phyloP scores from a whole-genome alignment of 106 monocot species.

The Cymbidium sinense region DNA sequence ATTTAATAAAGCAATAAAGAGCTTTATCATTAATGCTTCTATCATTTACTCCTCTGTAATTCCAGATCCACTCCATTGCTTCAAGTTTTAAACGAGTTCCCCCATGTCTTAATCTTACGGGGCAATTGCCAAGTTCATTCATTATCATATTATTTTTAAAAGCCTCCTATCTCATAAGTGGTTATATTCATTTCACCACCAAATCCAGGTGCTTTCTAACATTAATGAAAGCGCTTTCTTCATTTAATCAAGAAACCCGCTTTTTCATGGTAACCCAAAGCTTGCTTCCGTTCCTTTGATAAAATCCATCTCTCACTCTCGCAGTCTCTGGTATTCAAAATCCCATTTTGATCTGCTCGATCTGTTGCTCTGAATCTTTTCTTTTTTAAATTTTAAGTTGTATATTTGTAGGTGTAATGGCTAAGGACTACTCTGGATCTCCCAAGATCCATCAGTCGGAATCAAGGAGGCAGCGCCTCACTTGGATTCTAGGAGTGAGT shows the following conservation, averaged over 20 bases:
- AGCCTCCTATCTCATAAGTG: background rate
- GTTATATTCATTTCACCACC: background rate
- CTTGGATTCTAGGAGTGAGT: slow-evolving; percentile 28
- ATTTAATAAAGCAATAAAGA: slow-evolving; percentile 3
- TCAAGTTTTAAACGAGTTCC: background rate
- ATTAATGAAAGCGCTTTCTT: background rate
- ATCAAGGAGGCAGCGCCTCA: slow-evolving; percentile 32
- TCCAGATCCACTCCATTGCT: background rate
- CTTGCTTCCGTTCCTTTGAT: background rate
- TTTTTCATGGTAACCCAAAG: background rate
- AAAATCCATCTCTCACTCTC: background rate
- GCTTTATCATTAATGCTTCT: slow-evolving; percentile 1
- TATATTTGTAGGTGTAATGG: slow-evolving; percentile 31
- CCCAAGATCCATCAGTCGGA: slow-evolving; percentile 43
- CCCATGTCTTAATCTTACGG: background rate
- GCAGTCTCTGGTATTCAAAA: too few relatives aligned
- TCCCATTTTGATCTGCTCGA: too few relatives aligned
- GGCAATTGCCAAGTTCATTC: background rate
- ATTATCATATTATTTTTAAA: background rate
- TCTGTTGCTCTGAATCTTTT: background rate
- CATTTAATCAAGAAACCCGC: background rate
- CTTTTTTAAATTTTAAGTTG: background rate
- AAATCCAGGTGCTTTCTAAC: background rate
- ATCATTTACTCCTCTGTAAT: background rate
- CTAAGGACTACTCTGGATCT: slow-evolving; percentile 34